Conservation (phyloP, 495 filamentous ascomycete genomes). For the Podospora sp. region DNA sequence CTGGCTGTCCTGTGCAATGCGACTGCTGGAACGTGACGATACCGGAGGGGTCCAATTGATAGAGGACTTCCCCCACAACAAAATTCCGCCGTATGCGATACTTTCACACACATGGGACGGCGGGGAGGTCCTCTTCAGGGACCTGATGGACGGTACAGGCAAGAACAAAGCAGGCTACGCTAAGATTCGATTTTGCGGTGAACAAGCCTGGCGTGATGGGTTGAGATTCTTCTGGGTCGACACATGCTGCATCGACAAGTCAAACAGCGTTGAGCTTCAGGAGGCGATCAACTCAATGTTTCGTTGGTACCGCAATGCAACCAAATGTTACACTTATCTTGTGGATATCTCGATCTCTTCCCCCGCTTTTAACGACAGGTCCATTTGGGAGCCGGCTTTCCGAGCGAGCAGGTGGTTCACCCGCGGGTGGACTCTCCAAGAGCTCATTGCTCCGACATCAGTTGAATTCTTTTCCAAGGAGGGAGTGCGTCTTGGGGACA, state of each 20-base stretch:
- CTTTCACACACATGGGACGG: conserved; percentile 17
- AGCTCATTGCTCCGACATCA: background rate
- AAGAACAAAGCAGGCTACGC: background rate
- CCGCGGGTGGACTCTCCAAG: conserved; percentile 11
- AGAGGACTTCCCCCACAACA: background rate
- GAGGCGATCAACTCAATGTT: conserved; percentile 54
- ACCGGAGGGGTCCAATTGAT: background rate
- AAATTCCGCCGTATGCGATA: conserved; percentile 15
- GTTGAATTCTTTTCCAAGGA: background rate
- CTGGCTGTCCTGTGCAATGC: conserved; percentile 6
- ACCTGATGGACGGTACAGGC: conserved; percentile 3
- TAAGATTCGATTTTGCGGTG: conserved; percentile 21
- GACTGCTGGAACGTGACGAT: conserved; percentile 13
- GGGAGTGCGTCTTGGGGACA: background rate
- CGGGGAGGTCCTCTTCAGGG: conserved; percentile 5
- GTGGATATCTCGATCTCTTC: conserved; percentile 17
- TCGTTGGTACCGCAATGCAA: conserved; percentile 37
- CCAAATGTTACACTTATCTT: conserved; percentile 38
- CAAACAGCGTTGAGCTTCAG: conserved; percentile 34
- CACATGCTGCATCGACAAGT: conserved; percentile 48
- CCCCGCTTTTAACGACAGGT: background rate
- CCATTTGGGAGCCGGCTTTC: background rate
- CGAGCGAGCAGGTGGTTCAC: conserved; percentile 34
- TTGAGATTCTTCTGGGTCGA: conserved; percentile 45
- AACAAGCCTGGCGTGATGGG: conserved; percentile 14